Conservation (phyloP, 1,284 basidiomycete genomes). For the Heterobasidion irregulare region DNA sequence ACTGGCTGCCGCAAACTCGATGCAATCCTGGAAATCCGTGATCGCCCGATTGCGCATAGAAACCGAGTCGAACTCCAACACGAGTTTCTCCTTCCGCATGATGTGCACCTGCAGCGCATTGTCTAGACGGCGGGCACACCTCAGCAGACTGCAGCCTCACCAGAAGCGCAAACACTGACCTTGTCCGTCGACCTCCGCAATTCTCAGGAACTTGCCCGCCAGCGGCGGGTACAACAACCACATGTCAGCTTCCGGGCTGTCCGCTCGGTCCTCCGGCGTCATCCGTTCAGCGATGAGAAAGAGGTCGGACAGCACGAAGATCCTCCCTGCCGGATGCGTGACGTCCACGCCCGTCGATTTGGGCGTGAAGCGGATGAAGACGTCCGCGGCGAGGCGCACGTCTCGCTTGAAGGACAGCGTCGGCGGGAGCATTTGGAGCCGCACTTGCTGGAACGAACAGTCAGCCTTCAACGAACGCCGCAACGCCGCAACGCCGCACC, state of each 20-base stretch:
- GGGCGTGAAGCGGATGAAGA: conserved; percentile 74
- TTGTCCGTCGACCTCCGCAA: conserved; percentile 53
- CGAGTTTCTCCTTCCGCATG: conserved; percentile 84
- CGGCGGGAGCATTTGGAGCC: conserved; percentile 85
- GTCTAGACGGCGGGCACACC: conserved; percentile 29
- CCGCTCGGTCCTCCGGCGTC: conserved; percentile 51
- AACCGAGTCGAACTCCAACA: conserved; percentile 57
- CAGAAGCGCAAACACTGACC: conserved; percentile 26
- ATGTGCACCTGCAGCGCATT: conserved; percentile 74
- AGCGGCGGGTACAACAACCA: conserved; percentile 94
- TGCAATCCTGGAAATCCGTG: conserved; percentile 76
- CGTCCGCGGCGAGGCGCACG: conserved; percentile 70
- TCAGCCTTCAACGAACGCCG: conserved; percentile 1
- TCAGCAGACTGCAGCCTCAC: not conserved
- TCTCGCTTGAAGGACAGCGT: conserved; percentile 75
- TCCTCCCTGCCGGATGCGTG: conserved; percentile 69
- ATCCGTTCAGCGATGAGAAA: conserved; percentile 87
- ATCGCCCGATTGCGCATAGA: conserved; percentile 62
- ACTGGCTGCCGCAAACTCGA: conserved; percentile 74
- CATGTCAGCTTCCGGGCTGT: conserved; percentile 68
- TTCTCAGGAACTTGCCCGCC: conserved; percentile 86
- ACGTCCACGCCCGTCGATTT: conserved; percentile 68
- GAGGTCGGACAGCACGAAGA: conserved; percentile 89
- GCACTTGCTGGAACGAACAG: conserved; percentile 58
- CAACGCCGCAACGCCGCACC: not conserved